Base-by-base conservation (phyloP, 1,284 basidiomycete genomes). In the Vanrija sp. region DNA sequence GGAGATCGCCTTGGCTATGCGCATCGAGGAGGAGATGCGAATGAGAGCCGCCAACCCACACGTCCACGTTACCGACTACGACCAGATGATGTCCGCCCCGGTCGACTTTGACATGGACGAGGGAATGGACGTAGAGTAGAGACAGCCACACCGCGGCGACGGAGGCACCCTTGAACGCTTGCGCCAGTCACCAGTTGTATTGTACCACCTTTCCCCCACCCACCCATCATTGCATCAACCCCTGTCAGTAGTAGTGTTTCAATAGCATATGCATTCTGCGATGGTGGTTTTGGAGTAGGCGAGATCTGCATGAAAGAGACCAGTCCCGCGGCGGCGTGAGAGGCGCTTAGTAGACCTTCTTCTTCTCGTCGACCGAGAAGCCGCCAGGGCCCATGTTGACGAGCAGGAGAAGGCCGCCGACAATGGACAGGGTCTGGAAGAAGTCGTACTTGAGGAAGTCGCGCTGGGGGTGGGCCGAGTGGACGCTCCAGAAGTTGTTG, bases 401-500 rank as follows among this genome's bases (percentile, higher is more conserved):
- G 52, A 99, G 85, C 58, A 98, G 85, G 63, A 99, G 86, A 29
- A 99, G 85, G 54, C 96, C 96, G 59, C 96, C 96, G 52, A 99
- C 94, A 68, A 99, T 98, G 26, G 91, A 94, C 38, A 93, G 80
- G 40, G 44, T 46, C 44, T 28, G 34, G 12, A 66, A 72, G 66
- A 73, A 77, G 64, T 71, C 70, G 58, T 76, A 88, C 86, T 96
- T 96, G 72, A 98, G 84, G 85, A 98, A 99, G 74, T 99, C 96
- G 55, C 95, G 85, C 71, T 93, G 89, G 57, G 94, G 95, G 78
- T 98, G 95, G 47, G 85, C 84, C 48, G 86, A 83, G 76, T 93
- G 88, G n/a, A 98, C 86, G 64, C 85, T 87, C 96, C 95, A 98
- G 87, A 91, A 99, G 79, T 97, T 97, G 83, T 99, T 99, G 78